Evolutionary conservation across 108 stramenopile species (phyloP).

Genomic region (Nannochloropsis oceanica): DNA sequence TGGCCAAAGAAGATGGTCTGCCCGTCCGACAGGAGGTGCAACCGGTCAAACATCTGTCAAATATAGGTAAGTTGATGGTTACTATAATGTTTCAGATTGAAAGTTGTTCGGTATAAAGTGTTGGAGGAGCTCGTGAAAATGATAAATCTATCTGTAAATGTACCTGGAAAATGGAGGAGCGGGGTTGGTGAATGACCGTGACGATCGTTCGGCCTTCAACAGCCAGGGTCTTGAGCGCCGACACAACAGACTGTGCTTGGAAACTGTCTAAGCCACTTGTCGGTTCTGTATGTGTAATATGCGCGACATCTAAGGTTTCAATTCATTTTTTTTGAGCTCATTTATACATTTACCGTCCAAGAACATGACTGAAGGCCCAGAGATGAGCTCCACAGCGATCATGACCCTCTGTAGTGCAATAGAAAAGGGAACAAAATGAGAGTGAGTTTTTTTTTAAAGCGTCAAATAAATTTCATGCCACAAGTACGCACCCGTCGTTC

Average conservation of each 20-base stretch:
- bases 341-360: background rate
- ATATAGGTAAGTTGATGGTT: too few species aligned
- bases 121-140: background rate
- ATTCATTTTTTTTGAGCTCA: background rate
- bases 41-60: background rate
- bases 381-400: background rate
- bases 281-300: background rate
- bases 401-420: background rate
- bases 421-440: too few species aligned
- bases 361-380: background rate
- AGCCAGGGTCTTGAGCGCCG: background rate
- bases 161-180: background rate
- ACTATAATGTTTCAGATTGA: background rate
- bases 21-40: background rate
- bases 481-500: background rate
- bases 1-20: background rate
- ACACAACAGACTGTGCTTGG: background rate
- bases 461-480: too few species aligned
- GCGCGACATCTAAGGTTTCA: background rate
- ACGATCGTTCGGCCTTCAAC: background rate
- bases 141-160: background rate
- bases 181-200: background rate
- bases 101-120: background rate
- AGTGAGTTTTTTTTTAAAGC: too few species aligned
- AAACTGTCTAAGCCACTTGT: slow-evolving; percentile 1